A percentile compares a stretch with the other conserved stretches of the same genome.
These are phyloP conservation scores for Ascochyta rabiei DNA, from an alignment of 2,329 filamentous ascomycete species.

Conservation along the genomic window DNA sequence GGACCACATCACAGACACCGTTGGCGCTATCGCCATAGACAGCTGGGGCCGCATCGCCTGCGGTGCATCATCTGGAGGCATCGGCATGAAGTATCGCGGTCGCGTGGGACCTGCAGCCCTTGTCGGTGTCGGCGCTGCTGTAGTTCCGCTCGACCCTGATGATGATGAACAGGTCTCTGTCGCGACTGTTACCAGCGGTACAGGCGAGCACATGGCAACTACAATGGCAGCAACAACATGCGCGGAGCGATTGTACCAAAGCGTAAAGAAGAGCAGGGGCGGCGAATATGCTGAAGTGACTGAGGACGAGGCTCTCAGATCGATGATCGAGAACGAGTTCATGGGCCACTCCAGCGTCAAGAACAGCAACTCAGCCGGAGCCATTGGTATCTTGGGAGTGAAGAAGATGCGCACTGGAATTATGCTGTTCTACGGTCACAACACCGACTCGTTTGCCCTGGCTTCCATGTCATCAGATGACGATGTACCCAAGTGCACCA, in stretches of 20 bases:
- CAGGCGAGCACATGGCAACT: constrained; percentile 97
- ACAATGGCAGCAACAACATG: constrained; percentile 89
- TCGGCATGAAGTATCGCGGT: constrained; percentile 96
- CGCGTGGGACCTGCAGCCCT: constrained; percentile 91
- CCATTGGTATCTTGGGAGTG: constrained; percentile 88
- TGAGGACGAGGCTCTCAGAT: constrained; percentile 78
- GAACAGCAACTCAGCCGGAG: constrained; percentile 79
- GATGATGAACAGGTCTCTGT: constrained; percentile 74
- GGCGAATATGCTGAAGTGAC: constrained; percentile 70
- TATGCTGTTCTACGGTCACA: constrained; percentile 92
- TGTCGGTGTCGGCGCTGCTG: constrained; percentile 86
- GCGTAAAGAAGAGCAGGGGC: constrained; percentile 63
- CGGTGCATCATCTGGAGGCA: constrained; percentile 93
- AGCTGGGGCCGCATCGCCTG: constrained; percentile 85
- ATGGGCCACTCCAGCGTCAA: constrained; percentile 87
- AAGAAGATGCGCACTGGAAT: constrained; percentile 80
- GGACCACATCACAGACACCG: constrained; percentile 86
- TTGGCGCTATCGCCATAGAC: constrained; percentile 94
- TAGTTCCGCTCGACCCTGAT: constrained; percentile 76
- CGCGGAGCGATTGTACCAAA: constrained; percentile 81
- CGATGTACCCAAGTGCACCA: constrained; percentile 75
- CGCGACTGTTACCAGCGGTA: constrained; percentile 88
- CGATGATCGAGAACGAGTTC: constrained; percentile 87
- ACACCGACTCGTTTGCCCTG: constrained; percentile 86
- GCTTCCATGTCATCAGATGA: constrained; percentile 88